These are phyloP conservation scores for Fraxinus xanthoxyloides DNA, from an alignment of 305 asterid genomes.

Conservation along the genomic window DNA sequence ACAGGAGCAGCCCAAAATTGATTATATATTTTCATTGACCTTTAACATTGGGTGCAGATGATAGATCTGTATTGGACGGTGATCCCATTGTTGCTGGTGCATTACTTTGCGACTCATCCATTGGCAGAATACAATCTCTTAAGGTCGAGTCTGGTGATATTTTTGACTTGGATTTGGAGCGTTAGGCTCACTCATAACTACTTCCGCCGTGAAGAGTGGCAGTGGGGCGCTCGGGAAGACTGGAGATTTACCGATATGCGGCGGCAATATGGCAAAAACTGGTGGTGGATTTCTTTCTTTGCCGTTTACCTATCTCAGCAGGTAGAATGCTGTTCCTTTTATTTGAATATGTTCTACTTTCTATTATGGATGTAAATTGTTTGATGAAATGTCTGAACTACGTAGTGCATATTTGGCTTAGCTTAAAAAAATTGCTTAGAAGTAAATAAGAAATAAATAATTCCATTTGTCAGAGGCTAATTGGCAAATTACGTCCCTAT, in stretches of 20 bases:
- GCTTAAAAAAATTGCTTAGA: background rate
- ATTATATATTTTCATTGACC: background rate
- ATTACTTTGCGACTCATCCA: conserved; percentile 71
- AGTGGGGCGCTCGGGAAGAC: conserved; percentile 89
- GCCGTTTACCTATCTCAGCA: conserved; percentile 77
- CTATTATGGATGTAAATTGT: conserved; percentile 13
- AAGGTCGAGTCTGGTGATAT: conserved; percentile 63
- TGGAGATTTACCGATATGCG: conserved; percentile 85
- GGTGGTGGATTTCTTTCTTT: conserved; percentile 98
- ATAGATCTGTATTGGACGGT: conserved; percentile 92
- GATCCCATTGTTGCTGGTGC: conserved; percentile 68
- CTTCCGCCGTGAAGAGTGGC: conserved; percentile 95
- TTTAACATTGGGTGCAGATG: conserved; percentile 51
- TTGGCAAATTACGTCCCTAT: background rate
- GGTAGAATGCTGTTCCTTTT: conserved; percentile 33
- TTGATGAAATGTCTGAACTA: conserved; percentile 35
- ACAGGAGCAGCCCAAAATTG: background rate
- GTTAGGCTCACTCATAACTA: conserved; percentile 80
- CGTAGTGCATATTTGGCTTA: background rate
- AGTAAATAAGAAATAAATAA: background rate
- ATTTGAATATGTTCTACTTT: too few relatives aligned
- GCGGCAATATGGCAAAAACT: conserved; percentile 51
- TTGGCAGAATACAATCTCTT: conserved; percentile 42
- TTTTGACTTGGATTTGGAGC: conserved; percentile 80
- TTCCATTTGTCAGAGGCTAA: background rate